A percentile compares a stretch with the other conserved stretches of the same genome.
Evolutionary conservation across 2,329 filamentous ascomycete genomes (phyloP).

Genomic region (Fusarium beomiforme): DNA sequence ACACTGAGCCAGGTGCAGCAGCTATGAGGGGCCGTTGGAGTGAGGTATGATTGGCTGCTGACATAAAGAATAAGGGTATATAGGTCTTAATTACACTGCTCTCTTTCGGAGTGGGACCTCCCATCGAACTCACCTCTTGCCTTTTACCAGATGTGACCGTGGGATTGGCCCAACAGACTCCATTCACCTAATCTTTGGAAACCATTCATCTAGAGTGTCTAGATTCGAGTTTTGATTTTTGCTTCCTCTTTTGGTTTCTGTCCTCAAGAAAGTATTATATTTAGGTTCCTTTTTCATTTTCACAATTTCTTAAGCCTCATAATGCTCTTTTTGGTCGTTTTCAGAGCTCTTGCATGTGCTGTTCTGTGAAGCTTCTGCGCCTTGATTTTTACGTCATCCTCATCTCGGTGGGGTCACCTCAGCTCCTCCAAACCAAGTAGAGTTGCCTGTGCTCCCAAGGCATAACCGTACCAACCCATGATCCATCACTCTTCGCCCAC

Average conservation of each 20-base stretch:
- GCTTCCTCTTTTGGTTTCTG: not conserved
- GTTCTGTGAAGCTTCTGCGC: constrained; percentile 2
- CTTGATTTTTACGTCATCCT: constrained; percentile 34
- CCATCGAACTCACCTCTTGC: constrained; percentile 81
- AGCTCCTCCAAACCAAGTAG: constrained; percentile 34
- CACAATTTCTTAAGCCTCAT: not conserved
- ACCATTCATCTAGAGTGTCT: constrained; percentile 50
- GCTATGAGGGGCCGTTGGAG: not conserved
- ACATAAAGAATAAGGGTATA: not conserved
- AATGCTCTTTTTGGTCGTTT: not conserved
- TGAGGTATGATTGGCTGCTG: not conserved
- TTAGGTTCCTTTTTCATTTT: not conserved
- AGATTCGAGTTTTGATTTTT: constrained; percentile 55
- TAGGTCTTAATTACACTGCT: not conserved
- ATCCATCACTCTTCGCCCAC: constrained; percentile 28
- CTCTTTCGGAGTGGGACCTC: constrained; percentile 70
- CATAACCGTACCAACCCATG: constrained; percentile 21
- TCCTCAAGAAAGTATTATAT: rapidly evolving
- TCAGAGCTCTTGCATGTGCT: not conserved
- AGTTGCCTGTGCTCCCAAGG: constrained; percentile 1
- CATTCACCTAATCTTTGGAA: constrained; percentile 64
- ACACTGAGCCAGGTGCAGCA: not conserved
- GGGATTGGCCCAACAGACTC: constrained; percentile 64
- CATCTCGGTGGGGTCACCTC: constrained; percentile 22
- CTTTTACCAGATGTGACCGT: constrained; percentile 85